These are phyloP conservation scores for Cutaneotrichosporon arboriforme DNA, from an alignment of 1,284 basidiomycete species.

Conservation along the genomic window DNA sequence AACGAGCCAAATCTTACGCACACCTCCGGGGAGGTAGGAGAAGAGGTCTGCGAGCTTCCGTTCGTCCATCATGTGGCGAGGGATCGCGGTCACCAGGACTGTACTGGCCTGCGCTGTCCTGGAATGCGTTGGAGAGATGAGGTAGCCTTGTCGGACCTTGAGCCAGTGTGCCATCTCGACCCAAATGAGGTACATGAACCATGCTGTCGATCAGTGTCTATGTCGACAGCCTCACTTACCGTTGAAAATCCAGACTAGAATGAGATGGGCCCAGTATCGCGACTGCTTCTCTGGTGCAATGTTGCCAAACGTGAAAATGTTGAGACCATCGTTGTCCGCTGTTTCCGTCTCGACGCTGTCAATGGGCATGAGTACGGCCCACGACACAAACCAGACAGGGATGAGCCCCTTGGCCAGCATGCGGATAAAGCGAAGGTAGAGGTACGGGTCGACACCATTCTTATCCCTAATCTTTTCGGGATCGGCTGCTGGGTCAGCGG, in stretches of 20 bases:
- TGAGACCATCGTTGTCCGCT: slow-evolving; percentile 49
- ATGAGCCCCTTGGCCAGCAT: slow-evolving; percentile 62
- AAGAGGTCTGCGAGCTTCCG: slow-evolving; percentile 60
- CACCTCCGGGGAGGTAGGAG: slow-evolving; percentile 66
- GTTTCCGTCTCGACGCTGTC: slow-evolving; percentile 53
- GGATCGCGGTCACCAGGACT: slow-evolving; percentile 69
- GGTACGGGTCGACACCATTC: slow-evolving; percentile 60
- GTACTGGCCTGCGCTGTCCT: slow-evolving; percentile 66
- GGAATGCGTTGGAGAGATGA: slow-evolving; percentile 61
- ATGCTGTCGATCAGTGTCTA: slow-evolving; percentile 49
- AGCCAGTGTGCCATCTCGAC: slow-evolving; percentile 63
- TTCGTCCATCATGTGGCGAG: slow-evolving; percentile 59
- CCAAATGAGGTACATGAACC: slow-evolving; percentile 64
- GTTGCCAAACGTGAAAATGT: slow-evolving; percentile 55
- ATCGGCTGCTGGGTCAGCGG: slow-evolving; percentile 26
- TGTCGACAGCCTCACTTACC: slow-evolving; percentile 31
- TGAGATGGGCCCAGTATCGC: slow-evolving; percentile 50
- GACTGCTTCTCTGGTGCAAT: slow-evolving; percentile 35
- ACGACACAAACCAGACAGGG: slow-evolving; percentile 60
- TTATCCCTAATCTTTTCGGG: slow-evolving; percentile 51
- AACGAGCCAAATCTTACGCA: slow-evolving; percentile 71
- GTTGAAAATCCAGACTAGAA: slow-evolving; percentile 49
- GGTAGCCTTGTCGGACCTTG: slow-evolving; percentile 62
- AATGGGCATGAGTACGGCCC: slow-evolving; percentile 59
- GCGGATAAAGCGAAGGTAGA: slow-evolving; percentile 63